Percentiles rank a stretch among this genome's conserved stretches.
Conservation (phyloP, 228 moss, liverwort and hornwort species). For the Sphagnum magellanicum region DNA sequence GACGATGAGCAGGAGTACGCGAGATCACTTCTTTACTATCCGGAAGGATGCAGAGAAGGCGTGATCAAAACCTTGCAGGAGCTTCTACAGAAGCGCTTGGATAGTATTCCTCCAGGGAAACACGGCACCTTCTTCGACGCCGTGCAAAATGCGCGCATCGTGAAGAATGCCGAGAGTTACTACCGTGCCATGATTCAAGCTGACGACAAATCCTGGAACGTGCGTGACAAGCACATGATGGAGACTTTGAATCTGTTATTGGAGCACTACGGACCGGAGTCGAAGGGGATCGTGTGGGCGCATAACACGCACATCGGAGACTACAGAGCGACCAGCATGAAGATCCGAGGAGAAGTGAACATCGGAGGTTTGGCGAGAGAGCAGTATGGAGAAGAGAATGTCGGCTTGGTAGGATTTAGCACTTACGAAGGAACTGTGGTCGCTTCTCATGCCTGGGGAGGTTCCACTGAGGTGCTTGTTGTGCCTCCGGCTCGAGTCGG, state of each 20-base stretch:
- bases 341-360: neutral
- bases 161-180: constrained; percentile 5
- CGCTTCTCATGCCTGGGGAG: constrained; percentile 3
- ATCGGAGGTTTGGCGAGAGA: constrained; percentile 4
- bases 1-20: constrained; percentile 4
- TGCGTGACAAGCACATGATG: constrained; percentile 2
- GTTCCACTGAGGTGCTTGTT: neutral
- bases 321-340: constrained; percentile 2
- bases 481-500: constrained; percentile 4
- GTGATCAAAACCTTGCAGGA: constrained; percentile 5
- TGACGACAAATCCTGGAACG: constrained; percentile 8
- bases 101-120: neutral
- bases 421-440: constrained; percentile 3
- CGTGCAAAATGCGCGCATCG: constrained; percentile 3
- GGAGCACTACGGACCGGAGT: constrained; percentile 3
- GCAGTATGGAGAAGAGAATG: neutral
- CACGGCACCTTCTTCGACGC: constrained; percentile 1
- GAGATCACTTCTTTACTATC: constrained; percentile 1
- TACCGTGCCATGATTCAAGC: constrained; percentile 6
- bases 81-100: neutral
- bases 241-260: neutral
- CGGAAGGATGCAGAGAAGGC: constrained; percentile 2
- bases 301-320: constrained; percentile 7
- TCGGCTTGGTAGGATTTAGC: constrained; percentile 1
- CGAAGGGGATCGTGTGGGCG: constrained; percentile 8